Evolutionary conservation across 345 rosid species (phyloP), one percentile per base, ranked within the genome.

Genomic region (Pistacia integerrima): DNA sequence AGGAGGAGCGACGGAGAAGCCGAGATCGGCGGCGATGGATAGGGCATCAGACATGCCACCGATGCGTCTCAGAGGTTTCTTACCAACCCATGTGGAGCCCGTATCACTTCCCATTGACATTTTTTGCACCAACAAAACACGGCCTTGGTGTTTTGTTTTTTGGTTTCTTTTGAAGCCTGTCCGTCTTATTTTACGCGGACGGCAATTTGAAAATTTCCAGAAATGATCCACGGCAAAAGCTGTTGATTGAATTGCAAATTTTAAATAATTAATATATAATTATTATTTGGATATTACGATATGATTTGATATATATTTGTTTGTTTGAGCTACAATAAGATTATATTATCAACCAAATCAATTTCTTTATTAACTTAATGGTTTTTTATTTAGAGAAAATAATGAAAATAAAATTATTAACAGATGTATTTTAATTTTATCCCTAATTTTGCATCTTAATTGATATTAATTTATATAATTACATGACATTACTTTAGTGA

Each of bases 31-130:
- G 58, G 99, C 98, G 67, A 96, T 92, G 80, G 99, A 92, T 76
- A 96, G 97, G 13, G 99, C 99, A 80, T 96, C 98, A 59, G 94
- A 88, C 85, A 96, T 91, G 48, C 99, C 99, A 20, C 99, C 98
- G 82, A 96, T 96, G 56, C 99, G 97, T 64, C 99, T 82, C 51
- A 92, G 78, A 44, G 98, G 97, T 76, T 92, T 96, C 85, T 89
- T 93, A 66, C 98, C 97, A 0, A 96, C 99, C 99, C 99, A 96
- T 14, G 97, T 91, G 49, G 91, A 71, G 81, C 92, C 91, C 35
- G 92, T 69, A 82, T 96, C 98, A 67, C 85, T 84, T 63, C 91
- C 88, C 92, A 91, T 93, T 73, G 95, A 90, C 98, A 93, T 94
- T 78, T 51, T 64, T 57, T 56, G 18, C 75, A 36, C 44, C 57